A percentile compares a stretch with the other conserved stretches of the same genome.
Conservation (phyloP, 176 grass and related monocot genomes). For the Leersia perrieri region DNA sequence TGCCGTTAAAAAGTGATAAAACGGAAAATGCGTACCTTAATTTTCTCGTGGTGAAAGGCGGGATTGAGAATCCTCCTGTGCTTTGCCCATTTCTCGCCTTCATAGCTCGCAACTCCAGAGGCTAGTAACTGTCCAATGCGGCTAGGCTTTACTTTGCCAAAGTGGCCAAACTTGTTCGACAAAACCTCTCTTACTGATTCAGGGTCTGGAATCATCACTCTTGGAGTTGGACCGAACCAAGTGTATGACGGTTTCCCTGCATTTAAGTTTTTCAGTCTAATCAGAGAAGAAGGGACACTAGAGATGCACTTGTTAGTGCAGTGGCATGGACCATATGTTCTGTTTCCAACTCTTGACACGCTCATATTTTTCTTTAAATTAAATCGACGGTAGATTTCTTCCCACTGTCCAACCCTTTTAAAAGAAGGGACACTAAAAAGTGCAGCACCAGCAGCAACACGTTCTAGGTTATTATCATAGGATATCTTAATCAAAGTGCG, state of each 20-base stretch:
- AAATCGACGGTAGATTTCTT: no score
- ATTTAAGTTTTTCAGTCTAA: slow-evolving; percentile 1
- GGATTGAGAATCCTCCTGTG: slow-evolving; percentile 80
- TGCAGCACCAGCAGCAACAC: slow-evolving; percentile 7
- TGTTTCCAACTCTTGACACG: no score
- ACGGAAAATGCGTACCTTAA: slow-evolving; percentile 47
- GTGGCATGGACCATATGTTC: no score
- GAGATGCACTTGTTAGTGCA: no score
- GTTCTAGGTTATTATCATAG: slow-evolving; percentile 10
- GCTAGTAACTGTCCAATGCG: slow-evolving; percentile 2
- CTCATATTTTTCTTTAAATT: no score
- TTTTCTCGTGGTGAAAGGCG: slow-evolving; percentile 71
- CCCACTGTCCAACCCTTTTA: no score
- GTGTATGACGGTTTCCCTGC: slow-evolving; percentile 57
- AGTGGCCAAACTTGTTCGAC: slow-evolving; percentile 63
- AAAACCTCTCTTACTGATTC: slow-evolving; percentile 51
- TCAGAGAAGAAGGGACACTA: slow-evolving; percentile 19
- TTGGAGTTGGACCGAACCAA: slow-evolving; percentile 61
- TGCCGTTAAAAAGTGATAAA: not conserved
- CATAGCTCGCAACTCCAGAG: slow-evolving; percentile 42
- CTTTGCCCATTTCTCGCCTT: slow-evolving; percentile 72
- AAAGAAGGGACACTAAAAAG: slow-evolving; percentile 9
- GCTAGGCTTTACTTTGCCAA: not conserved
- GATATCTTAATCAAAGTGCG: slow-evolving; percentile 28
- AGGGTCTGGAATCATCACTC: slow-evolving; percentile 50